Percentiles rank a stretch among this genome's conserved stretches.
Evolutionary conservation across 1,284 basidiomycete genomes (phyloP).

Genomic region (Malassezia obtusa): DNA sequence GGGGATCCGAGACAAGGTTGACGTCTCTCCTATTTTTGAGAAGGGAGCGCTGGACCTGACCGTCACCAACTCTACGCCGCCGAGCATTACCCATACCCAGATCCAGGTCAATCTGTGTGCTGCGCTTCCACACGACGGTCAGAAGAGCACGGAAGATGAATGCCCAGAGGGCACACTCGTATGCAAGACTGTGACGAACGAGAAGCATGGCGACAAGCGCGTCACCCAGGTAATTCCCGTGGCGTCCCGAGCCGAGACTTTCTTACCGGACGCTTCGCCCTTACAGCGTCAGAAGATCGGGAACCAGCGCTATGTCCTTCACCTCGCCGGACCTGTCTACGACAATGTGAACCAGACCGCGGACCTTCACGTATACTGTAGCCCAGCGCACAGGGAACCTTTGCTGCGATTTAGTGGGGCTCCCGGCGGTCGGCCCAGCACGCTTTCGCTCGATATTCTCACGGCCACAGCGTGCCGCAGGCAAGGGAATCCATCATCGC

Average conservation of each 20-base stretch:
- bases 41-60: constrained; percentile 2
- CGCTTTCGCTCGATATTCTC: neutral
- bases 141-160: neutral
- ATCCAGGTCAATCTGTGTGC: constrained; percentile 15
- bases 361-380: neutral
- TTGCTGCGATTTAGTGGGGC: neutral
- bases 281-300: neutral
- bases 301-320: neutral
- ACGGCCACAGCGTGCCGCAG: neutral
- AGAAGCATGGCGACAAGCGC: neutral
- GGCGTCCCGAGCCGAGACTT: neutral
- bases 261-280: neutral
- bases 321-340: neutral
- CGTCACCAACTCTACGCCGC: constrained; percentile 10
- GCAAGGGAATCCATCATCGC: neutral
- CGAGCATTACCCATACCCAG: constrained; percentile 20
- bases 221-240: constrained; percentile 6
- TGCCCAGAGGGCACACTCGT: constrained; percentile 3
- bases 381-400: neutral
- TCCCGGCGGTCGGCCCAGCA: neutral
- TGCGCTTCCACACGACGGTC: neutral
- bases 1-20: neutral
- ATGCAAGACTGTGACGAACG: constrained; percentile 2
- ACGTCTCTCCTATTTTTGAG: neutral
- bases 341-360: neutral